Evolutionary conservation across 2,329 filamentous ascomycete species (phyloP), one percentile per base, ranked within the genome.

Genomic region (Xylaria sp.): DNA sequence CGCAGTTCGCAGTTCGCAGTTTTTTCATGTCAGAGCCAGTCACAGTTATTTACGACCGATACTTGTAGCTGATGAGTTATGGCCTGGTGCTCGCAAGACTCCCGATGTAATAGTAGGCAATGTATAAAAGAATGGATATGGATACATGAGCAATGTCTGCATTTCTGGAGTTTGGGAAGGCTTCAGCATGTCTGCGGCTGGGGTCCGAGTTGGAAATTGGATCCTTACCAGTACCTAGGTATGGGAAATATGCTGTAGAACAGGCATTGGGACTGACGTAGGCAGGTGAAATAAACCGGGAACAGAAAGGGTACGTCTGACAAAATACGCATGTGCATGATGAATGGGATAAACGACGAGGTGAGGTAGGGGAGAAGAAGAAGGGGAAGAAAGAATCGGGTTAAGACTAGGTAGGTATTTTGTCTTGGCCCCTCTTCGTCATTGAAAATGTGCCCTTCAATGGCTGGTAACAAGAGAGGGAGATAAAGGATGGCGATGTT

Each of bases 201-300:
- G 56, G 46, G 48, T 59, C 46, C 45, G 40, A 47, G 34, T 48
- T 19, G 6, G 19, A 20, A 39, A n/a, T 13, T 21, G 5, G 17
- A 17, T 37, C 9, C 6, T 17, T 16, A 21, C 9, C 11, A 20
- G 19, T 42, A 6, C 38, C 41, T 45, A 18, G n/a, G 22, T 50
- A 41, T 44, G 40, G 7, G 2, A 37, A 19, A 18, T 20, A 48
- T 19, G 4, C 18, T 24, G 37, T 39, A 39, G 37, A 48, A 18
- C 40, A 51, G 50, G 42, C 48, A 52, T 52, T 52, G 24, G 46
- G 41, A 57, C 57, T 57, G 57, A 57, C 54, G 57, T 60, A 60
- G 50, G 47, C 48, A 44, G 49, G 38, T 29, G 16, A 21, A 4
- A 26, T 50, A 42, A 48, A 37, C 47, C 51, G 43, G 54, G 53